These are phyloP conservation scores for Myotisia sp. DNA, from an alignment of 2,329 filamentous ascomycete species.

Conservation along the genomic window DNA sequence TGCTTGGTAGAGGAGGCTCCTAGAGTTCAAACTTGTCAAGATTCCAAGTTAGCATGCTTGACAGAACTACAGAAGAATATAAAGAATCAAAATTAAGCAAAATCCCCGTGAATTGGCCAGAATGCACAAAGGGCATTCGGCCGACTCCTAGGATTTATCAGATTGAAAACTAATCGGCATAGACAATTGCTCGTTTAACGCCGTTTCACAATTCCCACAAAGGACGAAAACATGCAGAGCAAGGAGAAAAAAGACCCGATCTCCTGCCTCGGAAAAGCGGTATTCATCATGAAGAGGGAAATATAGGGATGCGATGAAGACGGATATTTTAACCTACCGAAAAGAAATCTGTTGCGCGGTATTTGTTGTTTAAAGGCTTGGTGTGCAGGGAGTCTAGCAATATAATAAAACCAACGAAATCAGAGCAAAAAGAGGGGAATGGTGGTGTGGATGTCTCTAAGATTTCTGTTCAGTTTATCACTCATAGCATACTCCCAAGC, in stretches of 20 bases:
- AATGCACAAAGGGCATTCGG: no score
- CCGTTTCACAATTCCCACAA: slow-evolving; percentile 13
- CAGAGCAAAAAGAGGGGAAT: not conserved
- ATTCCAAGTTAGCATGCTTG: no score
- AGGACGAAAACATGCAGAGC: slow-evolving; percentile 13
- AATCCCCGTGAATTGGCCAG: no score
- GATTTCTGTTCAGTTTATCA: slow-evolving; percentile 36
- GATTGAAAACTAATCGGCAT: slow-evolving; percentile 36
- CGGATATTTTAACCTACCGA: not conserved
- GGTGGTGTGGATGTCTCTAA: slow-evolving; percentile 21
- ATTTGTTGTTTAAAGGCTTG: no score
- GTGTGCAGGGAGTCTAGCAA: no score
- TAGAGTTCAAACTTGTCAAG: no score
- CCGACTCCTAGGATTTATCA: no score
- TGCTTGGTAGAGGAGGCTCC: no score
- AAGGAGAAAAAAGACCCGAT: slow-evolving; percentile 5
- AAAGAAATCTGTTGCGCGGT: no score
- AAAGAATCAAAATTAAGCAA: no score
- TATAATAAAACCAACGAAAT: not conserved
- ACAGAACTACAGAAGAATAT: no score
- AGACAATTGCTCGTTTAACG: slow-evolving; percentile 22
- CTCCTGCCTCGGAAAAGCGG: slow-evolving; percentile 1
- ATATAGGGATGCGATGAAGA: not conserved
- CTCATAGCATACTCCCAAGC: slow-evolving; percentile 22
- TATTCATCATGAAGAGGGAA: not conserved